Conservation (phyloP, 1,284 basidiomycete species). For the Rhodotorula sp. region DNA sequence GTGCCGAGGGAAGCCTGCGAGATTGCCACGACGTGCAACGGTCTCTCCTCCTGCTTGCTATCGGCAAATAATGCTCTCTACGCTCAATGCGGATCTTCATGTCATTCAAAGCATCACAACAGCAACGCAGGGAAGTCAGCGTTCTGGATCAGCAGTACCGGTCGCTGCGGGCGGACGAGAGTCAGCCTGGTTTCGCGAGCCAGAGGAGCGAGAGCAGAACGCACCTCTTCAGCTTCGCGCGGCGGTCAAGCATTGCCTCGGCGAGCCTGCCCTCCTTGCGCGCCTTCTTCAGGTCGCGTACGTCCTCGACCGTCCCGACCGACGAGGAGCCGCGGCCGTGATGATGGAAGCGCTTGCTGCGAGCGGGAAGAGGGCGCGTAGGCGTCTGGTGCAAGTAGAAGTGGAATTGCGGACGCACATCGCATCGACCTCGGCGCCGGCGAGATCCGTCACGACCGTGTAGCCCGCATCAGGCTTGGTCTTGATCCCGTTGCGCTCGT, state of each 20-base stretch:
- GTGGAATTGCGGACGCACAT: slow-evolving; percentile 48
- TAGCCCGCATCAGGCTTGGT: slow-evolving; percentile 62
- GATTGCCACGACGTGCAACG: no score
- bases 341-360: slow-evolving; percentile 67
- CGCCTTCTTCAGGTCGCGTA: slow-evolving; percentile 72
- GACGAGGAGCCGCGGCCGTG: slow-evolving; percentile 70
- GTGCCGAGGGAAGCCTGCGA: no score
- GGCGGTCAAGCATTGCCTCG: slow-evolving; percentile 83
- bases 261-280: slow-evolving; percentile 76
- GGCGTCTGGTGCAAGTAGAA: background rate
- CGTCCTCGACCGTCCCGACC: slow-evolving; percentile 67
- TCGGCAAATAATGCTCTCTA: no score
- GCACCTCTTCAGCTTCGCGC: slow-evolving; percentile 88
- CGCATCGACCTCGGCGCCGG: slow-evolving; percentile 44
- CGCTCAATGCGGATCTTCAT: no score
- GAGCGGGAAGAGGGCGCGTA: background rate
- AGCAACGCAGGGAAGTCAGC: no score
- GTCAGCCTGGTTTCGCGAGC: background rate
- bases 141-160: slow-evolving; percentile 40
- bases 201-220: background rate
- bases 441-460: slow-evolving; percentile 53
- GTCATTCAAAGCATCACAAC: no score
- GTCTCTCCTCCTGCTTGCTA: no score
- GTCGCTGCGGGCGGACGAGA: slow-evolving; percentile 22
- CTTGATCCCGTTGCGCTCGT: slow-evolving; percentile 69